Percentiles rank a stretch among this genome's conserved stretches.
Conservation (phyloP, 2,329 filamentous ascomycete species). For the Trichophyton rubrum region DNA sequence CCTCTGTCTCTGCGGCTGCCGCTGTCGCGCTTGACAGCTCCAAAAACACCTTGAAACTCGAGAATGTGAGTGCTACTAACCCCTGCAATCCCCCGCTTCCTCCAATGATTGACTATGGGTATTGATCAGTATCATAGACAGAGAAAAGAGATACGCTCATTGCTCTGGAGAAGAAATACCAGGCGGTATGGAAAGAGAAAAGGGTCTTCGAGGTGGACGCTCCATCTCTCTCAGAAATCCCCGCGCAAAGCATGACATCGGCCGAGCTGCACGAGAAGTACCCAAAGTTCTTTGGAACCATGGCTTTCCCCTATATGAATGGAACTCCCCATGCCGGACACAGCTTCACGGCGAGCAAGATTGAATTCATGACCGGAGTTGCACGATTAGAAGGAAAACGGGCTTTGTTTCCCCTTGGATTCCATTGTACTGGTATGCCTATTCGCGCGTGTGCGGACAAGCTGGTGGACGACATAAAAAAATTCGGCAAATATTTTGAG, state of each 20-base stretch:
- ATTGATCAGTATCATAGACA: slow-evolving; percentile 41
- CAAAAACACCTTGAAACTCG: slow-evolving; percentile 53
- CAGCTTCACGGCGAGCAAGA: slow-evolving; percentile 80
- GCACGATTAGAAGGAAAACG: slow-evolving; percentile 83
- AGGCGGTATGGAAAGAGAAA: slow-evolving; percentile 66
- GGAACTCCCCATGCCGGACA: slow-evolving; percentile 83
- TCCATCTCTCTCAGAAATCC: slow-evolving; percentile 64
- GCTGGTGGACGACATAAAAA: slow-evolving; percentile 73
- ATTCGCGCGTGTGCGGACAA: slow-evolving; percentile 98
- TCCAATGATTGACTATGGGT: neutral
- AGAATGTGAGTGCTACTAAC: slow-evolving; percentile 37
- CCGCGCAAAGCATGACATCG: slow-evolving; percentile 59
- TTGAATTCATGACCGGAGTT: slow-evolving; percentile 82
- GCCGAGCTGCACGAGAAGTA: slow-evolving; percentile 64
- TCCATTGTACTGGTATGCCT: slow-evolving; percentile 93
- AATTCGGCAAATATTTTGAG: slow-evolving; percentile 80
- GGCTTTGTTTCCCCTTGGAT: slow-evolving; percentile 79
- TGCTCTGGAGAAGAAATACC: slow-evolving; percentile 81
- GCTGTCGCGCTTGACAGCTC: slow-evolving; percentile 43
- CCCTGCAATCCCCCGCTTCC: slow-evolving; percentile 13
- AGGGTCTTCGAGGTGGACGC: slow-evolving; percentile 77
- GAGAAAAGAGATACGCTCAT: slow-evolving; percentile 78
- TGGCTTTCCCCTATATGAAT: slow-evolving; percentile 74
- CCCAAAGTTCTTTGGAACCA: slow-evolving; percentile 83
- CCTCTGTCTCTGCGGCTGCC: slow-evolving; percentile 37